Base-by-base conservation (phyloP, 495 filamentous ascomycete species). In the Rhypophila decipiens region DNA sequence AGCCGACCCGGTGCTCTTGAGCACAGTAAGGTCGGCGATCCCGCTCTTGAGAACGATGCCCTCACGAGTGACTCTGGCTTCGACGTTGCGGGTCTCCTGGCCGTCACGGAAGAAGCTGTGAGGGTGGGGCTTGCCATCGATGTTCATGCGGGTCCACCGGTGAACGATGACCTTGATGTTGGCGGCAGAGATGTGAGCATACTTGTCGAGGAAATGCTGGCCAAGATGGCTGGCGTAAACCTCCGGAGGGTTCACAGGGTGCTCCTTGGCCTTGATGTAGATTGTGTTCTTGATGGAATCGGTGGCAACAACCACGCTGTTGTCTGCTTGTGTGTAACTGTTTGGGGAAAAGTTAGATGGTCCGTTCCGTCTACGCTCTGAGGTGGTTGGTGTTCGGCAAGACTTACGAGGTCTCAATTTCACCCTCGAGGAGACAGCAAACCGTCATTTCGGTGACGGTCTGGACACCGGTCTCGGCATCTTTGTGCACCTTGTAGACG, bases 271-370 rank as follows among this genome's bases (percentile, higher is more conserved):
- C 58, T 74, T 74, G 77, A 96, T 88, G 70, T 91, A 95, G 71
- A 88, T 83, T 52, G 90, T 96, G 71, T 98, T 95, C 73, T 98
- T 98, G 74, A 96, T 91, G 9, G 90, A 91, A 69, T 98, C 93
- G 33, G 93, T 98, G 42, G 93, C 90, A 34, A 98, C 93, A 20
- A 98, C 78, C 44, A 94, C 87, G 64, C 84, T 87, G 75, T 98
- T 98, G 71, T 98, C 93, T 58, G 88, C 91, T 60, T 79, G 66
- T 49, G 90, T 98, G 75, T 96, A 96, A 43, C 86, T 90, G 47
- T 29, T 2, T 34, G 38, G 44, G 20, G 44, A n/a, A n/a, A n/a
- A 45, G 61, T 45, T 59, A 53, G 35, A 12, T 39, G 42, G 12
- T 27, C 20, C 24, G n/a, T 5, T 17, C 31, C 19, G 23, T 18